Evolutionary conservation across 352 stramenopile species (phyloP), one percentile per base, ranked within the genome.

Genomic region (Peronospora tabacina): DNA sequence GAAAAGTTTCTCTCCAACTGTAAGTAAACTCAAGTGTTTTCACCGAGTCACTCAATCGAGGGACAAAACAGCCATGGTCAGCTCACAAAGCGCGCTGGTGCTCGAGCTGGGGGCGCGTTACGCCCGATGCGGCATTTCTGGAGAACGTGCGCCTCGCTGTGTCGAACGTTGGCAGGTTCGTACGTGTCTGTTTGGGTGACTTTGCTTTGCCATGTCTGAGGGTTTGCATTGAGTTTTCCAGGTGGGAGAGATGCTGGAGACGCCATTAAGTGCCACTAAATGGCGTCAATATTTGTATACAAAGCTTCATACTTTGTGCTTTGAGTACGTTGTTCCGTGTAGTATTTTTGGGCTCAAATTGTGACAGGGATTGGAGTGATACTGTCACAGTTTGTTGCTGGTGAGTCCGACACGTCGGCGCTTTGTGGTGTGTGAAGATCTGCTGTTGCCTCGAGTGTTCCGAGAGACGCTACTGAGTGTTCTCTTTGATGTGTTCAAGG

Each of bases 361-460:
- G 4, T 26, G 20, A 22, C 20, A 4, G 22, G 22, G 4, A 7
- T 26, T 5, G 5, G 4, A 26, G 26, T 60, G n/a, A 55, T 1
- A 7, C 2, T 17, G 38, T 22, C 8, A 44, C 41, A 89, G 76
- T 43, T 44, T 73, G 37, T 55, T 94, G 45, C 75, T 80, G 20
- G 77, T 90, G 44, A 87, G 86, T 42, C 80, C 80, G 32, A 71
- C 65, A 28, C 78, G 84, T 29, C 78, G 80, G 12, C 78, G 75
- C 16, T 74, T 94, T 47, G 68, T 91, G 13, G 53, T 94, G 24
- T 85, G 78, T 52, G 82, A 94, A 61, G 82, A 94, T 52, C 63
- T 91, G 36, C 46, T 89, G 20, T 53, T 75, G 7, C 70, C 82
- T 9, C 70, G 72, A 24, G 53, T 70, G 26, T 70, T 94, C 15